These are phyloP conservation scores for Fagopyrum homotropicum DNA, from an alignment of 148 eudicot species.

Conservation along the genomic window DNA sequence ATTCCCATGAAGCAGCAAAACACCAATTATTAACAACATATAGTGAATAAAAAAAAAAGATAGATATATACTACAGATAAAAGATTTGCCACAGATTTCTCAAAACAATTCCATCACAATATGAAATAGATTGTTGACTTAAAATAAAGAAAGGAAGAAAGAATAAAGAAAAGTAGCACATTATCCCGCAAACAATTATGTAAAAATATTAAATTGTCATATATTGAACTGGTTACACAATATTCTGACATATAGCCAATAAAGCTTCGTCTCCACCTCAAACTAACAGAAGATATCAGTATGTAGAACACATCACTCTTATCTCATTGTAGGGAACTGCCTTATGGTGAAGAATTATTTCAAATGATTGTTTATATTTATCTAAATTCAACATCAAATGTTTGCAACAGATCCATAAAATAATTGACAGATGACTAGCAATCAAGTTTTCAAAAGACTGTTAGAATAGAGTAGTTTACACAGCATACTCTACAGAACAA, in stretches of 20 bases:
- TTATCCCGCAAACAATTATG: not conserved
- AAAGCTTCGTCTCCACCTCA: not conserved
- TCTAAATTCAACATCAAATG: not conserved
- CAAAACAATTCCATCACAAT: no score
- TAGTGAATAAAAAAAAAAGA: no score
- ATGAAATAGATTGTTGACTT: not conserved
- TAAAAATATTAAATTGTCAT: not conserved
- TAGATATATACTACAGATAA: no score
- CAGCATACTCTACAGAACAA: no score
- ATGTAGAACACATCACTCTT: constrained; percentile 26
- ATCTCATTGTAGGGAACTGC: not conserved
- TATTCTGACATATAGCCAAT: not conserved
- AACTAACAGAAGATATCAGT: constrained; percentile 7
- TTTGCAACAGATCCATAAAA: not conserved
- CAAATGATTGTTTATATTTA: not conserved
- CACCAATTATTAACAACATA: no score
- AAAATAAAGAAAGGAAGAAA: not conserved
- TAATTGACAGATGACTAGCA: not conserved
- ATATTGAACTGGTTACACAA: not conserved
- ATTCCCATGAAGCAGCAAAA: no score
- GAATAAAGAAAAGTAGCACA: not conserved
- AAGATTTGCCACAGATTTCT: no score
- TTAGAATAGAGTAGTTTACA: no score
- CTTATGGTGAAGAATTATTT: not conserved
- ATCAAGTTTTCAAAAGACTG: no score